phyloP scores from a whole-genome alignment of 1,284 basidiomycete species.

The Neonothopanus nambi region DNA sequence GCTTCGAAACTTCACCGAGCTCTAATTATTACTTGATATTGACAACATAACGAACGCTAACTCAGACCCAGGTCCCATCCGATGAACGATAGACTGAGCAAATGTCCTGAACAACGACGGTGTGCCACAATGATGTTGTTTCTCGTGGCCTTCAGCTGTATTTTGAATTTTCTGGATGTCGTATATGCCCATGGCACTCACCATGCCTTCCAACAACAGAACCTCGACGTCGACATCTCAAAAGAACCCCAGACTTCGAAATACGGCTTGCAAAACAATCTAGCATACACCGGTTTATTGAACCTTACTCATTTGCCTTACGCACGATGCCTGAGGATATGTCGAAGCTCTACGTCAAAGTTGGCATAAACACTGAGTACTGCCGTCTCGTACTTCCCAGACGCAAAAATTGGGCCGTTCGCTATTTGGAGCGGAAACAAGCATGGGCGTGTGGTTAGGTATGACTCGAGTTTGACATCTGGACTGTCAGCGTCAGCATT shows the following conservation, averaged over 20 bases:
- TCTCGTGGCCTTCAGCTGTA: too few species aligned
- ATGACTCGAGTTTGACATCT: constrained; percentile 50
- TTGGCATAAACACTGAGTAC: constrained; percentile 61
- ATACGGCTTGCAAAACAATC: constrained; percentile 25
- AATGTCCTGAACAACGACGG: too few species aligned
- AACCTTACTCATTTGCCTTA: constrained; percentile 63
- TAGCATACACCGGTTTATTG: constrained; percentile 43
- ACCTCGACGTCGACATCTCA: not conserved
- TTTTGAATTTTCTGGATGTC: too few species aligned
- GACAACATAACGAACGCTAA: too few species aligned
- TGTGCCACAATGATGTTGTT: too few species aligned
- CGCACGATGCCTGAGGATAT: constrained; percentile 54
- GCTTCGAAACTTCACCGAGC: too few species aligned
- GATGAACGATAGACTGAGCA: too few species aligned
- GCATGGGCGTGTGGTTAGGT: constrained; percentile 41
- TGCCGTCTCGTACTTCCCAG: constrained; percentile 58
- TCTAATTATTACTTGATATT: too few species aligned
- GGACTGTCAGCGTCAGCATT: constrained; percentile 52
- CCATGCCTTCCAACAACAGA: too few species aligned
- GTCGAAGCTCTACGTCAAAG: constrained; percentile 47
- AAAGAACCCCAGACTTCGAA: constrained; percentile 14
- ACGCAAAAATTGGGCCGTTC: constrained; percentile 66
- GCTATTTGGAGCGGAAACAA: constrained; percentile 60
- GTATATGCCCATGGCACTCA: too few species aligned
- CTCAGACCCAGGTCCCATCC: too few species aligned